Conservation (phyloP, 257 asterid genomes). For the Solanum habrochaites region DNA sequence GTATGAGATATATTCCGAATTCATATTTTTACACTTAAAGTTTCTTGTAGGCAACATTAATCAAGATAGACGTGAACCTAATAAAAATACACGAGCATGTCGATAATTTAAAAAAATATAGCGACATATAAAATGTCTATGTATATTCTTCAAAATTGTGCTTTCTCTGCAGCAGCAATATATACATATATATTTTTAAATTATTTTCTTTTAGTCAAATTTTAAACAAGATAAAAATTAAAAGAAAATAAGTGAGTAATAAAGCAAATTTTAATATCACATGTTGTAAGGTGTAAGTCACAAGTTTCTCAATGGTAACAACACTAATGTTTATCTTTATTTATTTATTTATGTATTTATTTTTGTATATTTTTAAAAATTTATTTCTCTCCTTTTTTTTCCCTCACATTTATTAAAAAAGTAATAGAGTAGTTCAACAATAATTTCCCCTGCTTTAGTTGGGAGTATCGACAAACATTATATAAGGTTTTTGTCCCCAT, state of each 20-base stretch:
- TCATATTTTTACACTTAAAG: too few species aligned
- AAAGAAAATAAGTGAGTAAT: background rate
- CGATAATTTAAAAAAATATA: too few species aligned
- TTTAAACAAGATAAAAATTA: too few species aligned
- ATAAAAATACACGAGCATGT: too few species aligned
- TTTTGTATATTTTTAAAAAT: background rate
- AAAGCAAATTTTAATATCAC: background rate
- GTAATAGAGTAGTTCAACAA: background rate
- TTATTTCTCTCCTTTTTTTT: background rate
- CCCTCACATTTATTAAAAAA: background rate
- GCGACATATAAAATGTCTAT: too few species aligned
- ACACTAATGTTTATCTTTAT: background rate
- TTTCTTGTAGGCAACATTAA: too few species aligned
- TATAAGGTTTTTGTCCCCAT: background rate
- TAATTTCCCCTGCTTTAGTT: background rate
- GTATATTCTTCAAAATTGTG: too few species aligned
- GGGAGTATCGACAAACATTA: background rate
- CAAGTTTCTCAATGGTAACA: background rate
- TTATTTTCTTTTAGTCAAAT: background rate
- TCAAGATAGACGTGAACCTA: too few species aligned
- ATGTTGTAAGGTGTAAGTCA: background rate
- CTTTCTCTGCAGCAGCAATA: too few species aligned
- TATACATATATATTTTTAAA: too few species aligned
- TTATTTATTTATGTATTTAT: background rate
- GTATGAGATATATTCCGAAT: too few species aligned